Evolutionary conservation across 108 stramenopile species (phyloP), one percentile per base, ranked within the genome.

Genomic region (Pseudonitzschia delicatissima): DNA sequence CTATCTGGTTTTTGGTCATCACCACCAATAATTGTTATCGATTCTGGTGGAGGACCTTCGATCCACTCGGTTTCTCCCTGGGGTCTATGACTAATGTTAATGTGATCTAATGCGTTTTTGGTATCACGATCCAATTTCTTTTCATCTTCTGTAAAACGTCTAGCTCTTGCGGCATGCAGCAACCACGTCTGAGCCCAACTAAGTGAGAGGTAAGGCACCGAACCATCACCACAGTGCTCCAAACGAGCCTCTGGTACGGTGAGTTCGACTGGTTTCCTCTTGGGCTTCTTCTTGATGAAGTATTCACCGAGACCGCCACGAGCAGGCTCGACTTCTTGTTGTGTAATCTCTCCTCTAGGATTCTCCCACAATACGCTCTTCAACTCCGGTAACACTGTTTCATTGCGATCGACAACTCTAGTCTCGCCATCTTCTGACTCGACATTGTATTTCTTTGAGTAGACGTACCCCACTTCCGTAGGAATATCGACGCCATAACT

Each of bases 101-200:
- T 89, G 48, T 74, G 67, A 64, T 93, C 85, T 34, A 93, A 77
- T 44, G 85, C 82, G 62, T 83, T 86, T 40, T 75, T 69, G 45
- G 65, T 69, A 12, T 27, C 20, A 2, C 35, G 29, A 20, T 18
- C 21, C 20, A 32, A 4, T 21, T 77, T 62, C 55, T 70, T 44
- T 66, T 78, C 65, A 28, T 77, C 77, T 57, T 86, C 83, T 5
- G 75, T 70, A 45, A 73, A 73, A n/a, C 83, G 63, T 72, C 76
- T 74, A 18, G 88, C 88, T 32, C 92, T 69, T 31, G 77, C 85
- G 32, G 87, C 87, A 72, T 94, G 88, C 21, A 94, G 74, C 18
- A 95, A 64, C 94, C 94, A 95, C 6, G 87, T 87, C 44, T 95
- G 94, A 1, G 83, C 86, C 89, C 90, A 95, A 40, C 77, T 71